Percentiles rank a stretch among this genome's conserved stretches.
Conservation (phyloP, 805 yeast species). For the Lachancea cidri region DNA sequence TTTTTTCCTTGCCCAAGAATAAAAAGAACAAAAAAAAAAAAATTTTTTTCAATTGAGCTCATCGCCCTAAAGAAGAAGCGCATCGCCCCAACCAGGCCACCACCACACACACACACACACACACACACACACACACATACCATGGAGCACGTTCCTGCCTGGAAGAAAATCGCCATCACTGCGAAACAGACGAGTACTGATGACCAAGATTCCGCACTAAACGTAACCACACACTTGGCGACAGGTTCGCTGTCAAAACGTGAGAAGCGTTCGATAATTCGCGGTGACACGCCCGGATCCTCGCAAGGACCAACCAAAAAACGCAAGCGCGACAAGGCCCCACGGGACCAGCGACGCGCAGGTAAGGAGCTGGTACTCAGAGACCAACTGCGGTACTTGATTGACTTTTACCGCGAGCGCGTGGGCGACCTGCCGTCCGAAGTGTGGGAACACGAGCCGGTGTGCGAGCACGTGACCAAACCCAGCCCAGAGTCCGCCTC, state of each 20-base stretch:
- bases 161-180: slow-evolving; percentile 30
- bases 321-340: slow-evolving; percentile 25
- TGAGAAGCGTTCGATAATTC: slow-evolving; percentile 29
- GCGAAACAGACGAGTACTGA: slow-evolving; percentile 7
- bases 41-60: too few species aligned
- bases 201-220: slow-evolving; percentile 28
- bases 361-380: slow-evolving; percentile 25
- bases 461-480: slow-evolving; percentile 3
- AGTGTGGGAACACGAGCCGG: slow-evolving; percentile 13
- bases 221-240: slow-evolving; percentile 34
- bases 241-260: slow-evolving; percentile 29
- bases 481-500: slow-evolving; percentile 6
- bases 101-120: too few species aligned
- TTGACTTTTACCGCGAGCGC: slow-evolving; percentile 30
- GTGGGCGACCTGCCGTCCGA: slow-evolving; percentile 22
- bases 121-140: too few species aligned
- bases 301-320: slow-evolving; percentile 17
- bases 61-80: too few species aligned
- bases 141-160: slow-evolving; percentile 31
- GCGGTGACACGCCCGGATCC: slow-evolving; percentile 17
- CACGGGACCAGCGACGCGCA: slow-evolving; percentile 23
- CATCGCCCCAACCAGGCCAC: too few species aligned
- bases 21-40: too few species aligned
- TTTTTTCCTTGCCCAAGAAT: too few species aligned
- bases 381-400: slow-evolving; percentile 32